Evolutionary conservation across 148 eudicot genomes (phyloP).

Genomic region (Dysphania ambrosioides): DNA sequence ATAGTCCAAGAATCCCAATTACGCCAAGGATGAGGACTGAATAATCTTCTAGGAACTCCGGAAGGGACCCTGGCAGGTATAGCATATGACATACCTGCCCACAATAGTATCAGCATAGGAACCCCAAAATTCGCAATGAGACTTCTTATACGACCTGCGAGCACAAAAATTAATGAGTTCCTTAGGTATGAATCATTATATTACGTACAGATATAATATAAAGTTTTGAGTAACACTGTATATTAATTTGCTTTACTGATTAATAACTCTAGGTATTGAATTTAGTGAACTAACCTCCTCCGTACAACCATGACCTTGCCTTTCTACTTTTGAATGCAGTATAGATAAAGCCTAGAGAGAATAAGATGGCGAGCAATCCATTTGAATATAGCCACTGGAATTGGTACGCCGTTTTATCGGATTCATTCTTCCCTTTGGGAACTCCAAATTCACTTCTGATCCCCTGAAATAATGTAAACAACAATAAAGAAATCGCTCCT

Average conservation of each 20-base stretch:
- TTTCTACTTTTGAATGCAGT: conserved; percentile 46
- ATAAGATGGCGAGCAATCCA: conserved; percentile 41
- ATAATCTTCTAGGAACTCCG: conserved; percentile 73
- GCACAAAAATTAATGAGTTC: background rate
- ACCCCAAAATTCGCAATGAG: conserved; percentile 76
- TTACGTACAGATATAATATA: too few species aligned
- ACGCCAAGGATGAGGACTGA: conserved; percentile 78
- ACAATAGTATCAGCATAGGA: conserved; percentile 57
- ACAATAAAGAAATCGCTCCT: background rate
- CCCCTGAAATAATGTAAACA: conserved; percentile 6
- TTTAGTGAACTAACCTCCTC: conserved; percentile 37
- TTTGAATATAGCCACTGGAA: conserved; percentile 46
- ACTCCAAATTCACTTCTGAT: conserved; percentile 37
- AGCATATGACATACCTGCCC: conserved; percentile 60
- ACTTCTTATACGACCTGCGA: conserved; percentile 50
- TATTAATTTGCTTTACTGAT: background rate
- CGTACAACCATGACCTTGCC: conserved; percentile 59
- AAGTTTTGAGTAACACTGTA: too few species aligned
- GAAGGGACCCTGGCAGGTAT: conserved; percentile 49
- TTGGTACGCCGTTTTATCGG: conserved; percentile 25
- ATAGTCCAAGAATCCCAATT: conserved; percentile 65
- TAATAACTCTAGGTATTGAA: too few species aligned
- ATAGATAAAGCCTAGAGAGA: conserved; percentile 34
- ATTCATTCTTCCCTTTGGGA: conserved; percentile 37
- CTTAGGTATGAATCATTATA: too few species aligned